Percentiles rank a stretch among this genome's conserved stretches.
Evolutionary conservation across 768 basidiomycete genomes (phyloP).

Genomic region (Boletus fagicola): DNA sequence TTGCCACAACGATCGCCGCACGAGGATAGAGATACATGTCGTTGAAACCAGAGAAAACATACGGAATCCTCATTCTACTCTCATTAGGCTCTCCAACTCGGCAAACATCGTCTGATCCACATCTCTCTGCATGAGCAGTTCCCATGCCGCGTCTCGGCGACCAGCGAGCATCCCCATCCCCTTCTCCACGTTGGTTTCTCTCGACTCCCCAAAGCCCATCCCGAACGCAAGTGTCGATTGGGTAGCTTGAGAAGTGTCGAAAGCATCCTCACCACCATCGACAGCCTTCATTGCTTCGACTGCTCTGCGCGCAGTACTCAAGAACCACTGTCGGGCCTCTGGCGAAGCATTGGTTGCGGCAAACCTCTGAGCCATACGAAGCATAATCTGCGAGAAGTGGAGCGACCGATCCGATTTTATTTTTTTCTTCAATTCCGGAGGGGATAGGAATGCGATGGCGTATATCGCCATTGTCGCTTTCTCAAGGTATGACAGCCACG

Average conservation of each 20-base stretch:
- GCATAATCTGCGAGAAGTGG: slow-evolving; percentile 67
- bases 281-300: slow-evolving; percentile 77
- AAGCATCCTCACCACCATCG: slow-evolving; percentile 72
- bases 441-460: slow-evolving; percentile 78
- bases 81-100: slow-evolving; percentile 76
- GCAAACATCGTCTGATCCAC: slow-evolving; percentile 72
- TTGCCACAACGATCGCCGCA: slow-evolving; percentile 10
- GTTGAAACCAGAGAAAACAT: slow-evolving; percentile 9
- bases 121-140: slow-evolving; percentile 68
- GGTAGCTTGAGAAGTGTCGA: slow-evolving; percentile 61
- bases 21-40: slow-evolving; percentile 6
- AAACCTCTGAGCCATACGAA: slow-evolving; percentile 68
- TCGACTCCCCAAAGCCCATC: slow-evolving; percentile 80
- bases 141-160: slow-evolving; percentile 68
- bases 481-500: slow-evolving; percentile 78
- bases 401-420: slow-evolving; percentile 66
- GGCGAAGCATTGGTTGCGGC: slow-evolving; percentile 43
- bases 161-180: slow-evolving; percentile 76
- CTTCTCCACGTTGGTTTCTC: slow-evolving; percentile 61
- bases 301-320: slow-evolving; percentile 59
- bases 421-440: slow-evolving; percentile 67
- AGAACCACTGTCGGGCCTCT: slow-evolving; percentile 53
- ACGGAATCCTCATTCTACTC: slow-evolving; percentile 49
- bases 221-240: slow-evolving; percentile 71
- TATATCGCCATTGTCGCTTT: slow-evolving; percentile 81